Conservation (phyloP, 2,329 filamentous ascomycete species). For the Beauveria pseudobassiana region DNA sequence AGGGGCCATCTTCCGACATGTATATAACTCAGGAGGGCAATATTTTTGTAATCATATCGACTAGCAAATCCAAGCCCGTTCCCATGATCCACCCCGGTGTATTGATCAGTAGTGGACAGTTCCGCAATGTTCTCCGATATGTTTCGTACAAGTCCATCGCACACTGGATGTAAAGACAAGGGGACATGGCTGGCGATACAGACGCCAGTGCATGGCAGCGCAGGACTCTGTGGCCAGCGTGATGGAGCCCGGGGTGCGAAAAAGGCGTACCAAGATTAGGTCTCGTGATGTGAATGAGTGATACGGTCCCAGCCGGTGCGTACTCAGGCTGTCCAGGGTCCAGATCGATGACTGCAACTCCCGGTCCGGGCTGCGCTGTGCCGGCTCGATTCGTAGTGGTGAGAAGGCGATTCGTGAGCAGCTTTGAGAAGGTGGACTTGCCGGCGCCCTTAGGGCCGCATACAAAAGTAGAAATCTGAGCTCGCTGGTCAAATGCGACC, state of each 20-base stretch:
- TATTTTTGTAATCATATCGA: slow-evolving; percentile 45
- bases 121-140: slow-evolving; percentile 41
- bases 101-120: slow-evolving; percentile 60
- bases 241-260: slow-evolving; percentile 42
- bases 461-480: slow-evolving; percentile 43
- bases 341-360: slow-evolving; percentile 60
- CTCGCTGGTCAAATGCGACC: slow-evolving; percentile 23
- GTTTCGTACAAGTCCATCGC: slow-evolving; percentile 53
- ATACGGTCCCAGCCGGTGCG: slow-evolving; percentile 60
- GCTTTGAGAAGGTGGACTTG: slow-evolving; percentile 65
- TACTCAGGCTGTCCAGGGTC: slow-evolving; percentile 76
- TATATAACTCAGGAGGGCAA: slow-evolving; percentile 58
- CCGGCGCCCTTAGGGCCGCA: slow-evolving; percentile 66
- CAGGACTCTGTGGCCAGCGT: slow-evolving; percentile 34
- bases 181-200: slow-evolving; percentile 56
- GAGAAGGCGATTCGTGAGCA: slow-evolving; percentile 61
- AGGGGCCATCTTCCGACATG: slow-evolving; percentile 57
- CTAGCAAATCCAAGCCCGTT: slow-evolving; percentile 58
- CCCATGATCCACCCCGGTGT: slow-evolving; percentile 68
- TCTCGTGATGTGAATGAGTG: slow-evolving; percentile 52
- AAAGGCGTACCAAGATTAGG: slow-evolving; percentile 63
- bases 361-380: slow-evolving; percentile 13
- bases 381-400: slow-evolving; percentile 31
- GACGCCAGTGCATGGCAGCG: slow-evolving; percentile 61
- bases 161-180: slow-evolving; percentile 59